Evolutionary conservation across 2,329 filamentous ascomycete species (phyloP).

Genomic region (Trichoderma sp.): DNA sequence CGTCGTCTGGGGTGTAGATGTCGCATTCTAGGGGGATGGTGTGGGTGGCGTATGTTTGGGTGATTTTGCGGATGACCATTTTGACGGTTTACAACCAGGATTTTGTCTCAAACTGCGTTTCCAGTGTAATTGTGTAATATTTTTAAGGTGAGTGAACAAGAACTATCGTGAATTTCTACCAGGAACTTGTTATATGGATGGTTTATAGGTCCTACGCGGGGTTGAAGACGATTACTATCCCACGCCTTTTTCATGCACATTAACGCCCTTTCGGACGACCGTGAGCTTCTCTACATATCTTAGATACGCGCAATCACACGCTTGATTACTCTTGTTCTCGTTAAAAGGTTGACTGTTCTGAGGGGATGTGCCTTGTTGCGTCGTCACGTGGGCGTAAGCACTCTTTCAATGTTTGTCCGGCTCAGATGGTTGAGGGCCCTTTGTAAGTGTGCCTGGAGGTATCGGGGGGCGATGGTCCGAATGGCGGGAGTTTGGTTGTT

Average conservation of each 20-base stretch:
- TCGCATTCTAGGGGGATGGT: slow-evolving; percentile 42
- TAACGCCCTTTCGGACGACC: slow-evolving; percentile 4
- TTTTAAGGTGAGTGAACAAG: neutral
- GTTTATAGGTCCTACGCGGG: neutral
- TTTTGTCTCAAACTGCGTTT: neutral
- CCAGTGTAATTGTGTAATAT: no score
- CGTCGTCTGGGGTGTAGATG: slow-evolving; percentile 38
- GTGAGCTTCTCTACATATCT: neutral
- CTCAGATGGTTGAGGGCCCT: neutral
- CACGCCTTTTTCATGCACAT: neutral
- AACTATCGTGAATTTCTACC: slow-evolving; percentile 2
- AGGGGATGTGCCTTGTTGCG: neutral
- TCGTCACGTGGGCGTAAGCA: slow-evolving; percentile 22
- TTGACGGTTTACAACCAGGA: neutral
- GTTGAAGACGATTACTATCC: neutral
- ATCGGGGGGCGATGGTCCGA: no score
- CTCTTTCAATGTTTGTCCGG: neutral
- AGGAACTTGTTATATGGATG: neutral
- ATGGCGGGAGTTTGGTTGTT: no score
- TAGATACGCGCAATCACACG: slow-evolving; percentile 9
- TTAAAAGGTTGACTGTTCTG: neutral
- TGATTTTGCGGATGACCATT: slow-evolving; percentile 37
- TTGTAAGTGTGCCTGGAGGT: neutral
- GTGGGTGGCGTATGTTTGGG: slow-evolving; percentile 38
- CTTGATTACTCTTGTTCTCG: neutral